Evolutionary conservation across 805 yeast genomes (phyloP).

Genomic region (Candida palmyrensis): DNA sequence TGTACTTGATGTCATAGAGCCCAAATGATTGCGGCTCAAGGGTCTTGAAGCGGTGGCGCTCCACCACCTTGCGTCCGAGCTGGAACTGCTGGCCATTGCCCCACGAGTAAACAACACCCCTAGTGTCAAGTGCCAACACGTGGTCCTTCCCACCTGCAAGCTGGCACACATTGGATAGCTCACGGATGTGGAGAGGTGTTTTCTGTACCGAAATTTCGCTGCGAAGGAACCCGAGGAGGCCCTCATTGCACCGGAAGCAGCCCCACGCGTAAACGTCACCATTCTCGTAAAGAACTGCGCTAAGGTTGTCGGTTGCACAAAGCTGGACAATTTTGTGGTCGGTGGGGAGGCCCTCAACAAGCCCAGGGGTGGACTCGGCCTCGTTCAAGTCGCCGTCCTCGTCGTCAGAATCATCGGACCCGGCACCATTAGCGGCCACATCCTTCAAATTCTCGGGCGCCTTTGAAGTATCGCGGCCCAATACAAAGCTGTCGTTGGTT

Average conservation of each 20-base stretch:
- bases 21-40: slow-evolving; percentile 83
- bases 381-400: slow-evolving; percentile 85
- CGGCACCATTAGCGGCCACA: slow-evolving; percentile 52
- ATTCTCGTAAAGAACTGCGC: slow-evolving; percentile 70
- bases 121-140: slow-evolving; percentile 71
- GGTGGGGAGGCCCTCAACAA: slow-evolving; percentile 62
- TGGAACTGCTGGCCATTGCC: slow-evolving; percentile 95
- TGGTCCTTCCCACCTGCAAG: slow-evolving; percentile 94
- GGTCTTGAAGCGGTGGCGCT: slow-evolving; percentile 67
- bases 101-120: slow-evolving; percentile 92
- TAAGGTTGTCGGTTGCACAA: slow-evolving; percentile 88
- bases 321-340: slow-evolving; percentile 62
- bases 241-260: slow-evolving; percentile 90
- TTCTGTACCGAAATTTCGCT: slow-evolving; percentile 54
- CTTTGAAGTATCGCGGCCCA: slow-evolving; percentile 78
- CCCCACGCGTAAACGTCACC: slow-evolving; percentile 99
- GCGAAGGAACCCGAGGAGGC: slow-evolving; percentile 76
- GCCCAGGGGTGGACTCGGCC: slow-evolving; percentile 82
- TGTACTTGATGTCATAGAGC: slow-evolving; percentile 66
- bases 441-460: slow-evolving; percentile 61
- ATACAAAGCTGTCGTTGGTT: slow-evolving; percentile 83
- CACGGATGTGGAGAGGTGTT: slow-evolving; percentile 59
- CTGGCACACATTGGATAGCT: slow-evolving; percentile 67
- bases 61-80: slow-evolving; percentile 81
- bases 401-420: slow-evolving; percentile 51